Conservation (phyloP, 2,329 filamentous ascomycete species). For the Leptodontidium sp. region DNA sequence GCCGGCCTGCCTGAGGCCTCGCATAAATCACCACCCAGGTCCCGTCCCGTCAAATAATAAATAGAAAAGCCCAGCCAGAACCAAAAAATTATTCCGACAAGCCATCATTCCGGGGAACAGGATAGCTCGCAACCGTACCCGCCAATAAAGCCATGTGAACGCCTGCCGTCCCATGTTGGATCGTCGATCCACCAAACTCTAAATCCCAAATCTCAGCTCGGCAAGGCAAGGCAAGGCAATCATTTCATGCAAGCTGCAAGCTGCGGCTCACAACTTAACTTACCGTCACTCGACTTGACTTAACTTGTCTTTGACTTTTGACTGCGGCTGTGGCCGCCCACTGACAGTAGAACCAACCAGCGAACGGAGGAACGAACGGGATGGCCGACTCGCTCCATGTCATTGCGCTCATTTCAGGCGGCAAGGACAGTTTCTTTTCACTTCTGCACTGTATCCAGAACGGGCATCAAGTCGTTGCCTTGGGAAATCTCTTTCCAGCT, state of each 20-base stretch:
- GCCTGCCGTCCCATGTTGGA: not conserved
- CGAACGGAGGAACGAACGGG: constrained; percentile 24
- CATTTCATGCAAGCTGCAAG: constrained; percentile 3
- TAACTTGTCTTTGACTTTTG: too few species aligned
- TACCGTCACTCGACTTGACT: too few species aligned
- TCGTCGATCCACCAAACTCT: constrained; percentile 12
- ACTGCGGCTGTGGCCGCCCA: not conserved
- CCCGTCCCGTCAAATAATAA: not conserved
- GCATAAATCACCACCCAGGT: not conserved
- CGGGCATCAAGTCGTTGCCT: constrained; percentile 83
- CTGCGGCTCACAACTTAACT: not conserved
- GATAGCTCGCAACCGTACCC: not conserved
- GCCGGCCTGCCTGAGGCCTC: too few species aligned
- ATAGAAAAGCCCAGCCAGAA: not conserved
- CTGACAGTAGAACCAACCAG: not conserved
- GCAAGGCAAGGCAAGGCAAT: constrained; percentile 7
- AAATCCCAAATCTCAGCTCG: constrained; percentile 10
- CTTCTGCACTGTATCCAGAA: constrained; percentile 88
- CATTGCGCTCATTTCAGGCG: constrained; percentile 92
- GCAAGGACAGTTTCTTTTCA: constrained; percentile 96
- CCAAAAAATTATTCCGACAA: not conserved
- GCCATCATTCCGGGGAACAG: constrained; percentile 9
- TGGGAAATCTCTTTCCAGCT: constrained; percentile 85
- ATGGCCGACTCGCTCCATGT: constrained; percentile 70
- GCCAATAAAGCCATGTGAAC: constrained; percentile 12